These are phyloP conservation scores for Pyrenochaeta sp. DNA, from an alignment of 2,329 filamentous ascomycete species.

Conservation along the genomic window DNA sequence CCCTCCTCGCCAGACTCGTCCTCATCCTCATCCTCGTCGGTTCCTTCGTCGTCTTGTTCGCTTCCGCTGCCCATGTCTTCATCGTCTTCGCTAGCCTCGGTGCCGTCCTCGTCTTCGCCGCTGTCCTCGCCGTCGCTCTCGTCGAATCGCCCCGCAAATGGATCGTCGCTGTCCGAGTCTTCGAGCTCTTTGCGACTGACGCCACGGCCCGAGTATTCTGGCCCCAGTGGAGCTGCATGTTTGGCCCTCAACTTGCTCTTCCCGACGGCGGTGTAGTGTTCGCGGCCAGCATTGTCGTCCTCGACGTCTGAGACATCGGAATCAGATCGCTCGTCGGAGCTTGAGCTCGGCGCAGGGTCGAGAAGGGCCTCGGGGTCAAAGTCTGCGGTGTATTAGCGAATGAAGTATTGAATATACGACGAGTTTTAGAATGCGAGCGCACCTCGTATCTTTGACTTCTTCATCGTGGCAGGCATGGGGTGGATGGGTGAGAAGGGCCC, in stretches of 20 bases:
- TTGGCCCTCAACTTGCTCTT: slow-evolving; percentile 85
- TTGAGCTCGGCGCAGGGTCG: slow-evolving; percentile 63
- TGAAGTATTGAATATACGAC: accelerated
- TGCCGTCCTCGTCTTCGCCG: slow-evolving; percentile 59
- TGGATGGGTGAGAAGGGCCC: slow-evolving; percentile 2
- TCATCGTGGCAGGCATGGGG: slow-evolving; percentile 26
- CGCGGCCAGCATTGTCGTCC: slow-evolving; percentile 69
- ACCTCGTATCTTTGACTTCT: slow-evolving; percentile 43
- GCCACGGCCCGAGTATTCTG: slow-evolving; percentile 79
- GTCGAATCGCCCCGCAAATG: slow-evolving; percentile 53
- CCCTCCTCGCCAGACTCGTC: slow-evolving; percentile 50
- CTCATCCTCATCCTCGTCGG: slow-evolving; percentile 59
- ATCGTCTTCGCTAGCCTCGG: slow-evolving; percentile 43
- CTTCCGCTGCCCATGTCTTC: slow-evolving; percentile 56
- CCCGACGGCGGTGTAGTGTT: slow-evolving; percentile 85
- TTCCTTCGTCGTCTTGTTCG: slow-evolving; percentile 55
- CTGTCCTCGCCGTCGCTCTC: slow-evolving; percentile 58
- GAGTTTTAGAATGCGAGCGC: too few relatives aligned
- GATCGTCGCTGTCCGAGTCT: slow-evolving; percentile 62
- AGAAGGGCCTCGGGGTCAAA: slow-evolving; percentile 78
- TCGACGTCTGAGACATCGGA: slow-evolving; percentile 52
- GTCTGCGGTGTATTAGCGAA: slow-evolving; percentile 59
- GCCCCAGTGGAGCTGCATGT: slow-evolving; percentile 72
- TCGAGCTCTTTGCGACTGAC: slow-evolving; percentile 73
- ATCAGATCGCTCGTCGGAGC: slow-evolving; percentile 63